A percentile compares a stretch with the other conserved stretches of the same genome.
Evolutionary conservation across 176 grass and related monocot genomes (phyloP).

Genomic region (Zoysia japonica): DNA sequence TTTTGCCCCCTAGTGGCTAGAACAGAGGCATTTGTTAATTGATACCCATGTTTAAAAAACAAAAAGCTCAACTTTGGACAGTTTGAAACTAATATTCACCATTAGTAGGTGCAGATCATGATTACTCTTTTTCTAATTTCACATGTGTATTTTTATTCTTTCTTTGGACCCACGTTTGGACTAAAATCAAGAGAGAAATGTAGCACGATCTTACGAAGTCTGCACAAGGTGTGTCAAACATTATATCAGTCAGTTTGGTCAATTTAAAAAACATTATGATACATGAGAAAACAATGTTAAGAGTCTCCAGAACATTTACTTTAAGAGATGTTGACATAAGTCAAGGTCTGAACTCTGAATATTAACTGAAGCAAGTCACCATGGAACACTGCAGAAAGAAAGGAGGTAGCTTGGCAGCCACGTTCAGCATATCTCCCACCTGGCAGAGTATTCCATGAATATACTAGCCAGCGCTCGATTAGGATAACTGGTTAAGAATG

Average conservation of each 20-base stretch:
- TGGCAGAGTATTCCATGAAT: neutral
- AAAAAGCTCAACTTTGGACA: neutral
- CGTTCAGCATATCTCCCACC: neutral
- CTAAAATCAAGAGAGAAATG: too few species aligned
- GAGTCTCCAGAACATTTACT: neutral
- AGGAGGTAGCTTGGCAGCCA: conserved; percentile 19
- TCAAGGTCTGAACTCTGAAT: neutral
- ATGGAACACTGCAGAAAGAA: neutral
- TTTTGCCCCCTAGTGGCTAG: neutral
- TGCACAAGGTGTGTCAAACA: neutral
- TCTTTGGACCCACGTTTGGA: neutral
- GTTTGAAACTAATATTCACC: neutral
- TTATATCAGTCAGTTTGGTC: neutral
- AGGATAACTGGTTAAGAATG: conserved; percentile 5
- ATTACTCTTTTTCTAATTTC: neutral
- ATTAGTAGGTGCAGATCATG: neutral
- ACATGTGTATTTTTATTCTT: neutral
- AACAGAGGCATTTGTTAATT: neutral
- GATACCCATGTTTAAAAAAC: neutral
- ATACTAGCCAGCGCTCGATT: neutral
- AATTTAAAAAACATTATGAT: neutral
- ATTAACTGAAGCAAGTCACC: conserved; percentile 11
- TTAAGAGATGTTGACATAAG: neutral
- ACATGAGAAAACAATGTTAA: neutral
- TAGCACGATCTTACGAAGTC: too few species aligned